A percentile compares a stretch with the other conserved stretches of the same genome.
Conservation (phyloP, 2,329 filamentous ascomycete species). For the Pyrenophora teres region DNA sequence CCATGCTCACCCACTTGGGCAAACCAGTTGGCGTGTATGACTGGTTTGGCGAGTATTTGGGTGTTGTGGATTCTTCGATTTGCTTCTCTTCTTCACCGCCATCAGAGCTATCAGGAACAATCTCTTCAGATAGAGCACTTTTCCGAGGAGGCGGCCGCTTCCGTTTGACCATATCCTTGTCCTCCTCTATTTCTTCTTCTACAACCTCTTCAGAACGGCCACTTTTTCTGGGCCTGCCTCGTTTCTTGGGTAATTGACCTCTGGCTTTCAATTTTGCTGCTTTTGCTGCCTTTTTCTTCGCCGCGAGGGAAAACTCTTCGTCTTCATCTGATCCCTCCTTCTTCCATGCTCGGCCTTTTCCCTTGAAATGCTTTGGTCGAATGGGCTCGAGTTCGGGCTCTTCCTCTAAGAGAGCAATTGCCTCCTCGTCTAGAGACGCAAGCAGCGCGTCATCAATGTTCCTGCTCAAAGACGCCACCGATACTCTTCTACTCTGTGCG, state of each 20-base stretch:
- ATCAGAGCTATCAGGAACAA: constrained; percentile 22
- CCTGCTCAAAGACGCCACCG: constrained; percentile 17
- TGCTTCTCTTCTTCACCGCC: constrained; percentile 3
- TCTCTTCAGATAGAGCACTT: constrained; percentile 25
- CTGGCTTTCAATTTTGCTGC: constrained; percentile 20
- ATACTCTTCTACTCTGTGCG: constrained; percentile 18
- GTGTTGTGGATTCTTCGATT: constrained; percentile 1
- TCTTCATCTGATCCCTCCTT: constrained; percentile 41
- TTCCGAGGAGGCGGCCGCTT: constrained; percentile 21
- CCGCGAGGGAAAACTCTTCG: constrained; percentile 31
- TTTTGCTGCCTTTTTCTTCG: constrained; percentile 28
- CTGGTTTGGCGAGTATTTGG: constrained; percentile 1
- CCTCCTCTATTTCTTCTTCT: constrained; percentile 18
- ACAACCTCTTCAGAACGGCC: constrained; percentile 23
- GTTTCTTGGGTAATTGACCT: constrained; percentile 21
- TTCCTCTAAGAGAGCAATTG: constrained; percentile 20
- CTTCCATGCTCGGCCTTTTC: constrained; percentile 40
- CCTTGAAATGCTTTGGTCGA: constrained; percentile 37
- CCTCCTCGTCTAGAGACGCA: constrained; percentile 19
- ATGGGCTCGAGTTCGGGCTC: constrained; percentile 13
- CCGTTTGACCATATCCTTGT: constrained; percentile 15
- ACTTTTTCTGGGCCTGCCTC: constrained; percentile 29
- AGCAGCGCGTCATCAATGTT: constrained; percentile 15
- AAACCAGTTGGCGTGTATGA: constrained; percentile 6
- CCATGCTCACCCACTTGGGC: not conserved